Evolutionary conservation across 352 stramenopile species (phyloP).

Genomic region (Phytophthora hibernalis): DNA sequence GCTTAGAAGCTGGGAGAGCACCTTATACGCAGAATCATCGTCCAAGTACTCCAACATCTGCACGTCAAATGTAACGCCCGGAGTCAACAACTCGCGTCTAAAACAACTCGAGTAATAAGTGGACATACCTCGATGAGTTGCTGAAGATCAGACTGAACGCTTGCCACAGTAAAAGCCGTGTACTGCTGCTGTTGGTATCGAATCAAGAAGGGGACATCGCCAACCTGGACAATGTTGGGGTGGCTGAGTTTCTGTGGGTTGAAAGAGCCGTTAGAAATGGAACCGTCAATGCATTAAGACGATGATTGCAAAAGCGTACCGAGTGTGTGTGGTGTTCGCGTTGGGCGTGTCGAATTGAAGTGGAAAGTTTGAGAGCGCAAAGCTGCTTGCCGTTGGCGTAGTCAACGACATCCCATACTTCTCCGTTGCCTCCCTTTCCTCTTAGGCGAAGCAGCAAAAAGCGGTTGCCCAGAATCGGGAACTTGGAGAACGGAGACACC

Average conservation of each 20-base stretch:
- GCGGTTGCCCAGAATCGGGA: slow-evolving; percentile 73
- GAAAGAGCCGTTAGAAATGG: slow-evolving; percentile 14
- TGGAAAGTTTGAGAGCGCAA: slow-evolving; percentile 79
- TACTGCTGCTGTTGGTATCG: slow-evolving; percentile 75
- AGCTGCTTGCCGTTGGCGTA: slow-evolving; percentile 66
- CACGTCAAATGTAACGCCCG: not conserved
- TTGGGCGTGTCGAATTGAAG: slow-evolving; percentile 71
- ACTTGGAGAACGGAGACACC: slow-evolving; percentile 75
- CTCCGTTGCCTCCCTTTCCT: slow-evolving; percentile 79
- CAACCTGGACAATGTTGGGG: slow-evolving; percentile 71
- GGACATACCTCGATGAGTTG: slow-evolving; percentile 69
- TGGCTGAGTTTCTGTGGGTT: slow-evolving; percentile 65
- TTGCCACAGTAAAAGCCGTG: slow-evolving; percentile 80
- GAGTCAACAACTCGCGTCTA: slow-evolving; percentile 4
- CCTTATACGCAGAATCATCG: slow-evolving; percentile 64
- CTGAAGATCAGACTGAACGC: slow-evolving; percentile 75
- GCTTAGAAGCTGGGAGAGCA: slow-evolving; percentile 71
- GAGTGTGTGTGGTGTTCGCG: slow-evolving; percentile 78
- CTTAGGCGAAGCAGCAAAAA: slow-evolving; percentile 71
- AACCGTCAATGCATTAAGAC: not conserved
- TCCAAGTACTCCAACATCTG: slow-evolving; percentile 71
- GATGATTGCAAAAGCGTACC: slow-evolving; percentile 38
- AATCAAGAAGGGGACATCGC: slow-evolving; percentile 64
- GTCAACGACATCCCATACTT: slow-evolving; percentile 86
- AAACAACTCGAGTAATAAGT: not conserved